These are phyloP conservation scores for Tolypocladium guangdongense DNA, from an alignment of 2,329 filamentous ascomycete species.

Conservation along the genomic window DNA sequence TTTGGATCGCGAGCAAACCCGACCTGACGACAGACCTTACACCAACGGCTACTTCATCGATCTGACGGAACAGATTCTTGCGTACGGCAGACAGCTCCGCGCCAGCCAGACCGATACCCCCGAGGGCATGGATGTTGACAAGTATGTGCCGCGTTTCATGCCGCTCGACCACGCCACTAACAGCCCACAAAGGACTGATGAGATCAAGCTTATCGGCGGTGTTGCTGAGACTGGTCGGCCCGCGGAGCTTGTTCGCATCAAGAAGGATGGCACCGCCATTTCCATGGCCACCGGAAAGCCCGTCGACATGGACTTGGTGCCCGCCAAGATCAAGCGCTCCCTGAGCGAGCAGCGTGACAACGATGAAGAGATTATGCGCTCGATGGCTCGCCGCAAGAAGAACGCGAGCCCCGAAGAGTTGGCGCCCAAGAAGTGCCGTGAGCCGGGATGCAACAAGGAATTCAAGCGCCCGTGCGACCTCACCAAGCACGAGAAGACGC, in stretches of 20 bases:
- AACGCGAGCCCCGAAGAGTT: slow-evolving; percentile 78
- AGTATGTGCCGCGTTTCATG: slow-evolving; percentile 34
- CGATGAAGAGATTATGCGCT: slow-evolving; percentile 74
- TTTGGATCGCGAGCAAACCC: slow-evolving; percentile 74
- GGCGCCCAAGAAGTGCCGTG: slow-evolving; percentile 65
- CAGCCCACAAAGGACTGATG: slow-evolving; percentile 36
- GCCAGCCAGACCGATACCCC: slow-evolving; percentile 53
- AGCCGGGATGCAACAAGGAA: slow-evolving; percentile 72
- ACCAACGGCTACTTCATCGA: slow-evolving; percentile 96
- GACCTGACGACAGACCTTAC: slow-evolving; percentile 79
- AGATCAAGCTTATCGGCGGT: slow-evolving; percentile 72
- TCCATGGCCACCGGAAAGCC: slow-evolving; percentile 62
- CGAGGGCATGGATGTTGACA: slow-evolving; percentile 46
- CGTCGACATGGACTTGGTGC: slow-evolving; percentile 42
- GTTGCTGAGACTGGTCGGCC: slow-evolving; percentile 72
- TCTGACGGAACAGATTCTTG: slow-evolving; percentile 82
- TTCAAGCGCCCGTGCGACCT: slow-evolving; percentile 97
- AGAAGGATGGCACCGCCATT: slow-evolving; percentile 68
- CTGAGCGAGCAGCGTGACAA: slow-evolving; percentile 61
- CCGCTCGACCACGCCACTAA: slow-evolving; percentile 18
- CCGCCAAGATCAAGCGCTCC: slow-evolving; percentile 53
- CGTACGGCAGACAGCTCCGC: slow-evolving; percentile 78
- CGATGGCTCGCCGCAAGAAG: slow-evolving; percentile 94
- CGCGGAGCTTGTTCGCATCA: slow-evolving; percentile 72
- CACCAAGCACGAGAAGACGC: slow-evolving; percentile 97